Evolutionary conservation across 495 filamentous ascomycete genomes (phyloP).

Genomic region (Amphirosellinia nigrospora): DNA sequence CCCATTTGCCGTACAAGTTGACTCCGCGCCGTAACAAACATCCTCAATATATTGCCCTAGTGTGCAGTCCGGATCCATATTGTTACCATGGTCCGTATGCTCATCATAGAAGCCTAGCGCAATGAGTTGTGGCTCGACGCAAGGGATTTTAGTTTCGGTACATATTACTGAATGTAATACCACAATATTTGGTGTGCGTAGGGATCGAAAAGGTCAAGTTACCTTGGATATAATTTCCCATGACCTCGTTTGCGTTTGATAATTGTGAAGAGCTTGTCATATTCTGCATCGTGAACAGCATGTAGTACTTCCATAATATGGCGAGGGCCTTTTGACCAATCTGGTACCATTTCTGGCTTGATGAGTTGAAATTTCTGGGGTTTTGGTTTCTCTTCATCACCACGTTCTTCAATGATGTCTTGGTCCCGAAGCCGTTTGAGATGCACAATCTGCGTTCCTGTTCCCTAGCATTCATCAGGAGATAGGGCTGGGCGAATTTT

Average conservation of each 20-base stretch:
- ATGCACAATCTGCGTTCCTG: conserved; percentile 82
- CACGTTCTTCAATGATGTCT: conserved; percentile 64
- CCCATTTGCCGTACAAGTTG: conserved; percentile 77
- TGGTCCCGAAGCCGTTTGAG: conserved; percentile 83
- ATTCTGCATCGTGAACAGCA: conserved; percentile 94
- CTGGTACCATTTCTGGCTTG: conserved; percentile 91
- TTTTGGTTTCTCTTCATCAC: conserved; percentile 63
- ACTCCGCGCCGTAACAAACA: conserved; percentile 75
- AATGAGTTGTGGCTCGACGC: conserved; percentile 84
- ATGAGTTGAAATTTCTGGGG: conserved; percentile 83
- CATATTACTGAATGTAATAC: conserved; percentile 95
- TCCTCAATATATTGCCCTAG: conserved; percentile 96
- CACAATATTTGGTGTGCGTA: conserved; percentile 94
- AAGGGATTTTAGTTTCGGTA: conserved; percentile 88
- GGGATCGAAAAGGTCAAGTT: conserved; percentile 89
- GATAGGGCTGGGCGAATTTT: conserved; percentile 90
- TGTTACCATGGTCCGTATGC: conserved; percentile 62
- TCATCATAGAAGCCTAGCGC: conserved; percentile 93
- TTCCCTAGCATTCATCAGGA: conserved; percentile 88
- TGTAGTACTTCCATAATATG: conserved; percentile 92
- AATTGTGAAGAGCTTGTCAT: conserved; percentile 92
- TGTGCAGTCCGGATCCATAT: conserved; percentile 85
- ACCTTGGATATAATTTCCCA: conserved; percentile 93
- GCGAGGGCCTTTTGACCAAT: conserved; percentile 73
- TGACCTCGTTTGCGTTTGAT: conserved; percentile 90